A percentile compares a stretch with the other conserved stretches of the same genome.
These are phyloP conservation scores for Debaryomyces singareniensis DNA, from an alignment of 1,139 yeast species.

Conservation along the genomic window DNA sequence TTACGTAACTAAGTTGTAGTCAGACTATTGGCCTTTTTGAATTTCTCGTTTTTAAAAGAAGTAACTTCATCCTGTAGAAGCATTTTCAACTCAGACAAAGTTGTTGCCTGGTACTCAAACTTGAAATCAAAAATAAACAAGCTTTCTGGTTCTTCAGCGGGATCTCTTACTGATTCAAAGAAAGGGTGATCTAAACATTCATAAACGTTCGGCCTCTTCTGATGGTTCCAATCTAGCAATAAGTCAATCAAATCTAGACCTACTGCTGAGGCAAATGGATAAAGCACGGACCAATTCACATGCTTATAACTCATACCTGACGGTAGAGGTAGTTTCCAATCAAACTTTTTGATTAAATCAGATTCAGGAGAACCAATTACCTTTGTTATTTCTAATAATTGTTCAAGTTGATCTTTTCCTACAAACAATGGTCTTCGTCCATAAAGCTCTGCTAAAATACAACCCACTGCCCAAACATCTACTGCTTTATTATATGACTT, in stretches of 20 bases:
- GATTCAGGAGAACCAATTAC: slow-evolving; percentile 57
- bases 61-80: slow-evolving; percentile 42
- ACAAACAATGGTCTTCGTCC: slow-evolving; percentile 69
- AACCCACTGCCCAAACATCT: slow-evolving; percentile 80
- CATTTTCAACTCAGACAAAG: slow-evolving; percentile 34
- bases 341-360: slow-evolving; percentile 22
- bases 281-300: slow-evolving; percentile 43
- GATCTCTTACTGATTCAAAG: slow-evolving; percentile 41
- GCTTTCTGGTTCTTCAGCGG: slow-evolving; percentile 45
- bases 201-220: slow-evolving; percentile 38
- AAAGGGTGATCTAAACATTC: slow-evolving; percentile 50
- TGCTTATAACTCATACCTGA: slow-evolving; percentile 32
- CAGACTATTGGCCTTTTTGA: too few relatives aligned
- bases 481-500: slow-evolving; percentile 50
- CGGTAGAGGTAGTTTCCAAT: slow-evolving; percentile 26
- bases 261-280: slow-evolving; percentile 49
- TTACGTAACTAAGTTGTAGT: too few relatives aligned
- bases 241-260: slow-evolving; percentile 44
- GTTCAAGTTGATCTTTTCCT: slow-evolving; percentile 63
- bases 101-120: slow-evolving; percentile 42
- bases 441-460: slow-evolving; percentile 70
- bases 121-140: slow-evolving; percentile 50
- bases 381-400: slow-evolving; percentile 55
- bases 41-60: slow-evolving; percentile 15
- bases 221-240: slow-evolving; percentile 60